Evolutionary conservation across 768 basidiomycete species (phyloP).

Genomic region (Pleurotus djamor): DNA sequence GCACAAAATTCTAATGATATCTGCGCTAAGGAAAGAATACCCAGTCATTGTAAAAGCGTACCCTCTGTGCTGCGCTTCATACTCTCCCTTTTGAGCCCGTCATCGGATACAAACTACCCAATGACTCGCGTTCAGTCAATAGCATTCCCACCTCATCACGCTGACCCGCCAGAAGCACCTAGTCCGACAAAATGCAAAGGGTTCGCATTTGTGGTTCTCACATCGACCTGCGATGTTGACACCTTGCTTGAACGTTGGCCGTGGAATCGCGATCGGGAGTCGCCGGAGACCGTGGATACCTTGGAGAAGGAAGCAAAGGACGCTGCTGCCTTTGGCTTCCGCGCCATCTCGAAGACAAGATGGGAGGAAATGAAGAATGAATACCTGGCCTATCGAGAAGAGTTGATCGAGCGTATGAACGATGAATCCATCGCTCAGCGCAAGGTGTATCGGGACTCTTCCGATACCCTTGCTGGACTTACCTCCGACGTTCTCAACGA

Average conservation of each 20-base stretch:
- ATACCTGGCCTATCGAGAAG: slow-evolving; percentile 62
- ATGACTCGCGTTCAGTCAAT: slow-evolving; percentile 46
- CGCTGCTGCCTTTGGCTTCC: slow-evolving; percentile 58
- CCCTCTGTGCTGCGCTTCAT: slow-evolving; percentile 49
- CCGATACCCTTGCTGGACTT: not conserved
- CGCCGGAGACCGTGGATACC: not conserved
- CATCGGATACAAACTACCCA: slow-evolving; percentile 16
- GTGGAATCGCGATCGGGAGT: slow-evolving; percentile 42
- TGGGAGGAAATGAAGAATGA: slow-evolving; percentile 71
- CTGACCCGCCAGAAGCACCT: slow-evolving; percentile 52
- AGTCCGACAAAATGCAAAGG: slow-evolving; percentile 60
- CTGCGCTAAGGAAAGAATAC: slow-evolving; percentile 64
- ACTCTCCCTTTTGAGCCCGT: slow-evolving; percentile 19
- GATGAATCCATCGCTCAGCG: slow-evolving; percentile 19
- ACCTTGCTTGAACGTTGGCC: slow-evolving; percentile 54
- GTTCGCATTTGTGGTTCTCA: slow-evolving; percentile 69
- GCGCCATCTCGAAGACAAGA: slow-evolving; percentile 47
- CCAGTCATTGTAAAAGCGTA: slow-evolving; percentile 47
- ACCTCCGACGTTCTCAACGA: not conserved
- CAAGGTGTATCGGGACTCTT: slow-evolving; percentile 8
- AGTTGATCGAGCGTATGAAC: slow-evolving; percentile 48
- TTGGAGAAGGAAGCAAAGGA: slow-evolving; percentile 22
- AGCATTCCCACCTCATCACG: slow-evolving; percentile 59
- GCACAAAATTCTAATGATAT: no score
- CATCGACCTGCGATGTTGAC: slow-evolving; percentile 32